Percentiles rank a stretch among this genome's conserved stretches.
These are phyloP conservation scores for Globisporangium camurandrum DNA, from an alignment of 352 stramenopile genomes.

Conservation along the genomic window DNA sequence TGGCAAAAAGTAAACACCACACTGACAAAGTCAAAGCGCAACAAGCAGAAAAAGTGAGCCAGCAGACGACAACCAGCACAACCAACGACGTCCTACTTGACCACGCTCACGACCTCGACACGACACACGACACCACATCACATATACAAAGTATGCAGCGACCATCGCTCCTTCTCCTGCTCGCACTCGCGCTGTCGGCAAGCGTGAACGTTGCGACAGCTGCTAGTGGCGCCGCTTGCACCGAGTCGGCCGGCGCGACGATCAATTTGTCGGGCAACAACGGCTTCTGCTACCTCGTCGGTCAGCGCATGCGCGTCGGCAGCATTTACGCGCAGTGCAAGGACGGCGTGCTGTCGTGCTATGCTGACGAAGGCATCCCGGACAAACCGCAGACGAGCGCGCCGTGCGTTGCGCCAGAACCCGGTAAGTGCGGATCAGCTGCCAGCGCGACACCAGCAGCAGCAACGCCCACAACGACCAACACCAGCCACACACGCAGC, in stretches of 20 bases:
- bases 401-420: constrained; percentile 22
- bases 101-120: too few species aligned
- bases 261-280: constrained; percentile 31
- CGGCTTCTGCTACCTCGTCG: constrained; percentile 40
- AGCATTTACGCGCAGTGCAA: constrained; percentile 33
- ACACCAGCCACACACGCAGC: background rate
- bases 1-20: too few species aligned
- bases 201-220: background rate
- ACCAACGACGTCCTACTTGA: too few species aligned
- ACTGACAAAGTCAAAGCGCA: too few species aligned
- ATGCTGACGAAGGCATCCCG: constrained; percentile 31
- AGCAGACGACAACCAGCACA: too few species aligned
- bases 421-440: constrained; percentile 22
- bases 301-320: constrained; percentile 26
- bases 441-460: constrained; percentile 4
- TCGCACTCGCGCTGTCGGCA: constrained; percentile 2
- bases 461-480: background rate
- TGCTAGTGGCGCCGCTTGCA: constrained; percentile 12
- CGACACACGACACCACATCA: background rate
- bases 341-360: constrained; percentile 29
- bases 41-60: too few species aligned
- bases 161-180: background rate
- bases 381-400: constrained; percentile 24
- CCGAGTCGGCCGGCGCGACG: constrained; percentile 17
- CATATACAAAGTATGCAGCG: constrained; percentile 1